Conservation (phyloP, 2,329 filamentous ascomycete genomes). For the Fusarium sp. region DNA sequence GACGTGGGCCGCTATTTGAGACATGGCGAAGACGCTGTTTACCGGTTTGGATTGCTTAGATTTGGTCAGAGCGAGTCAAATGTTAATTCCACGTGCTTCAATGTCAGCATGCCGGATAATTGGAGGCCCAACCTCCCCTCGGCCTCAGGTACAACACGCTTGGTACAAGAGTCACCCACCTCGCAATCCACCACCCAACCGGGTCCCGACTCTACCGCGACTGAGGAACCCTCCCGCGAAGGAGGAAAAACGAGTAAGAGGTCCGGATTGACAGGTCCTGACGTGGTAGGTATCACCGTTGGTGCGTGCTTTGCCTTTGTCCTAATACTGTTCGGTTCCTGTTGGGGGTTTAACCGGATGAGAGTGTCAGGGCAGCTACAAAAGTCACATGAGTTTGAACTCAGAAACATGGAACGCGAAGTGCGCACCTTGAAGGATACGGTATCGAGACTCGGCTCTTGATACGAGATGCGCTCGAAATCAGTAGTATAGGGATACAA, state of each 20-base stretch:
- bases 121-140: too few relatives aligned
- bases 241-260: accelerated
- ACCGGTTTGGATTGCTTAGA: too few relatives aligned
- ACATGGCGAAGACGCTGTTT: background rate
- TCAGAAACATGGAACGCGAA: background rate
- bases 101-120: background rate
- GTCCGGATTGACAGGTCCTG: background rate
- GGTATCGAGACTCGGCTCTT: background rate
- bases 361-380: background rate
- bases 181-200: too few relatives aligned
- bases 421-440: background rate
- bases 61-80: too few relatives aligned
- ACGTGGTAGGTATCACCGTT: background rate
- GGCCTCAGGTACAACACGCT: background rate
- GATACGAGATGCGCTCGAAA: background rate
- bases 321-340: background rate
- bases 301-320: too few relatives aligned
- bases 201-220: background rate
- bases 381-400: background rate
- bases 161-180: background rate
- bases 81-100: too few relatives aligned
- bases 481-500: background rate
- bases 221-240: accelerated
- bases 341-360: background rate
- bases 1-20: too few relatives aligned